Evolutionary conservation across 2,329 filamentous ascomycete species (phyloP).

Genomic region (Domatiomyces globalis): DNA sequence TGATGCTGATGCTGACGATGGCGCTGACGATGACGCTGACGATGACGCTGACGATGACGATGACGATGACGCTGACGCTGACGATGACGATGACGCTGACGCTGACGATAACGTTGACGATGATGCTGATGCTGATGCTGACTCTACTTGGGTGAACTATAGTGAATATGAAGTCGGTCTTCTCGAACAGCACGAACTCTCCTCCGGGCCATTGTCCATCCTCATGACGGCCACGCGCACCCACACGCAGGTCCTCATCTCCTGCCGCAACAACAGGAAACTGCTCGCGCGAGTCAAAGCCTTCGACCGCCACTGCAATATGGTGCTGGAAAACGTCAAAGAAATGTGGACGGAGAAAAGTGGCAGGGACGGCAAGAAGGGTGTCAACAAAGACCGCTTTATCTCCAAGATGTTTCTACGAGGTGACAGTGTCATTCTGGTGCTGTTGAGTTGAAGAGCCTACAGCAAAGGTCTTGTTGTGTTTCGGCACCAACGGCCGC

Average conservation of each 20-base stretch:
- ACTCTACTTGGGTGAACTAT: conserved; percentile 2
- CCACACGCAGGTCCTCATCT: conserved; percentile 92
- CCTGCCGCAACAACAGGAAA: conserved; percentile 96
- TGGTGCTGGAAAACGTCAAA: conserved; percentile 94
- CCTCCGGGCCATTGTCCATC: conserved; percentile 71
- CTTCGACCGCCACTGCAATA: conserved; percentile 97
- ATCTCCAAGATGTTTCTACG: conserved; percentile 95
- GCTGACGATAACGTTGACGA: no score
- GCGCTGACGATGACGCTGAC: no score
- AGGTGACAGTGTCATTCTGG: conserved; percentile 77
- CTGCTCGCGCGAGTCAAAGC: conserved; percentile 93
- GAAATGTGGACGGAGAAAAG: conserved; percentile 99
- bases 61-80: no score
- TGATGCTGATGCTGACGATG: no score
- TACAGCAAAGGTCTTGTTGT: neutral
- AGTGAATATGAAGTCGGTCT: conserved; percentile 86
- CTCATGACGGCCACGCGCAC: conserved; percentile 92
- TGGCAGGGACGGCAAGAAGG: conserved; percentile 70
- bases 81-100: no score
- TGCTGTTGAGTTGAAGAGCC: conserved; percentile 57
- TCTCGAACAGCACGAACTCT: conserved; percentile 66
- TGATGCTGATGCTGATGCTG: neutral
- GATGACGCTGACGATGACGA: no score
- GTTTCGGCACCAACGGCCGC: neutral
- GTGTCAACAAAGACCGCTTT: conserved; percentile 96